These are phyloP conservation scores for Hortiboletus flavorubellus DNA, from an alignment of 768 basidiomycete species.

Conservation along the genomic window DNA sequence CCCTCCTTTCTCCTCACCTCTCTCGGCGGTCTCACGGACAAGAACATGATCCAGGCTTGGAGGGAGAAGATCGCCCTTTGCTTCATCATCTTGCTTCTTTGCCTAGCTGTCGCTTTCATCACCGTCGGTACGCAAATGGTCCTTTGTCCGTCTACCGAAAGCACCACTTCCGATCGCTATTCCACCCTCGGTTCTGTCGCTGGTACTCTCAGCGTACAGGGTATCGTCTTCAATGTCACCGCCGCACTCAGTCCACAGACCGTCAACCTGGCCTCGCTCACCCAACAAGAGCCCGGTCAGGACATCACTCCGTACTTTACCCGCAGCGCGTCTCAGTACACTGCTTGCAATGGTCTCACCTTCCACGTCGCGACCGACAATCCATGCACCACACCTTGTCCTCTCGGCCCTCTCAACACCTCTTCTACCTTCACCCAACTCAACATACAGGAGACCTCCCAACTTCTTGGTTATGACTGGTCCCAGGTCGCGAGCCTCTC, in stretches of 20 bases:
- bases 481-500: slow-evolving; percentile 68
- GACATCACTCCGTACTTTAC: slow-evolving; percentile 89
- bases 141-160: slow-evolving; percentile 69
- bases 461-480: slow-evolving; percentile 89
- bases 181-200: slow-evolving; percentile 51
- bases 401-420: slow-evolving; percentile 57
- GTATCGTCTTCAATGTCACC: slow-evolving; percentile 73
- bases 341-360: slow-evolving; percentile 56
- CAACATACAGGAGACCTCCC: slow-evolving; percentile 59
- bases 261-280: slow-evolving; percentile 59
- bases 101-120: slow-evolving; percentile 79
- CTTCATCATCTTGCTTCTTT: slow-evolving; percentile 77
- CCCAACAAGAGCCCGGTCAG: slow-evolving; percentile 61
- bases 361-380: slow-evolving; percentile 71
- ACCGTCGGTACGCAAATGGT: slow-evolving; percentile 94
- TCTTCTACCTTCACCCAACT: slow-evolving; percentile 58
- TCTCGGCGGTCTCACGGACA: slow-evolving; percentile 78
- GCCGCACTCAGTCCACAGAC: slow-evolving; percentile 40
- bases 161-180: slow-evolving; percentile 42
- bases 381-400: slow-evolving; percentile 72
- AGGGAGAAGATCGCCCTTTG: slow-evolving; percentile 95
- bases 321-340: slow-evolving; percentile 62
- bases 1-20: slow-evolving; percentile 72
- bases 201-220: slow-evolving; percentile 74
- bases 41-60: slow-evolving; percentile 84